Base-by-base conservation (phyloP, 495 filamentous ascomycete species). In the Neurospora sp. region DNA sequence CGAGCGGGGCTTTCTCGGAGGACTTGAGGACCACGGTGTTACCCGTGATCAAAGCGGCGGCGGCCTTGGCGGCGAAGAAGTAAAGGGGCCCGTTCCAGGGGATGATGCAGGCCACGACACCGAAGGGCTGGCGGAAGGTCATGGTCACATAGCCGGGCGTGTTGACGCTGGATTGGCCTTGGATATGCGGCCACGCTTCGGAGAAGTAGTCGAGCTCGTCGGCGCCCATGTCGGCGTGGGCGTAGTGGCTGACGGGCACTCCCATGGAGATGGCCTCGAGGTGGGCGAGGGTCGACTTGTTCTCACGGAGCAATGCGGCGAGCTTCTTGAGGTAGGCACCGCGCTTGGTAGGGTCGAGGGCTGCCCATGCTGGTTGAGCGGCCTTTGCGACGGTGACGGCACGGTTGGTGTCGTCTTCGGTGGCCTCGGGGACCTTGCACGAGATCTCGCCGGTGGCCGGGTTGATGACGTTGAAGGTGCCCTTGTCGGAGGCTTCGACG, bases 81-180 rank as follows among this genome's bases (percentile, higher is more conserved):
- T 84, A 85, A 6, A 95, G 82, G 8, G 94, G 92, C 72, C 90
- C 95, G 74, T 97, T 96, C 94, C 93, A 97, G 27, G 93, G 93
- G 71, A 97, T 96, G 77, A 97, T 97, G 81, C 95, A 90, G 9
- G 89, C 94, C 70, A 93, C 94, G 3, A 98, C 95, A 71, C 95
- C 94, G 72, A 96, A 85, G 0, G 95, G 95, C 79, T 98, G 91
- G 65, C 92, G 90, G 40, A 97, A 85, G 5, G 94, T 97, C 76
- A 97, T 96, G 69, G 91, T 93, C 71, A 98, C 87, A 81, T 97
- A 95, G n/a, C 84, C 82, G 4, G 89, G 89, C 5, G 86, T 89
- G 71, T 92, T 93, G 77, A 93, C 87, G 77, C 97, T 95, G n/a
- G 92, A 91, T 80, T 96, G 92, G 53, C 95, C 95, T 72, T 81